Percentiles rank a stretch among this genome's conserved stretches.
Conservation (phyloP, 2,329 filamentous ascomycete genomes). For the Trichoderma koningii region DNA sequence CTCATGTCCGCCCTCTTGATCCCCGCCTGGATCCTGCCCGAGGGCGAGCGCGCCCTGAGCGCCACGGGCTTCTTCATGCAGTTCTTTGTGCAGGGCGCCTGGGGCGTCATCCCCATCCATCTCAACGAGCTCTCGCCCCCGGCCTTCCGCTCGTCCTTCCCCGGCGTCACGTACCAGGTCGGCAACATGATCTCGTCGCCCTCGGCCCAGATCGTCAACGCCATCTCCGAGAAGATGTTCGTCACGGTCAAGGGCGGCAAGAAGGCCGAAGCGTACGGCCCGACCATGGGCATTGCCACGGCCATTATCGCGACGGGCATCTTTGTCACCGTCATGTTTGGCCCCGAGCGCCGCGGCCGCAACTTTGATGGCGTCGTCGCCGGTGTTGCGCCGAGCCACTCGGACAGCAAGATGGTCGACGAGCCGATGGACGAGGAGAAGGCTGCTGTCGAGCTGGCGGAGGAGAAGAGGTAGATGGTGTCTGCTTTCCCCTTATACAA, state of each 20-base stretch:
- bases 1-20: conserved; percentile 64
- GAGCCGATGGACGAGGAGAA: conserved; percentile 38
- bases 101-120: conserved; percentile 71
- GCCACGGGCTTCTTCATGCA: conserved; percentile 70
- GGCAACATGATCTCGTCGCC: conserved; percentile 75
- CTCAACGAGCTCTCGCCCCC: conserved; percentile 72
- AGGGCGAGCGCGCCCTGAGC: conserved; percentile 60
- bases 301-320: conserved; percentile 75
- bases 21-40: conserved; percentile 70
- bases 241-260: conserved; percentile 58
- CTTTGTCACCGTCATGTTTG: conserved; percentile 65
- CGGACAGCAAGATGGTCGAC: conserved; percentile 33
- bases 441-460: conserved; percentile 20
- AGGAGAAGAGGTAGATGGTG: background rate
- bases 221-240: conserved; percentile 64
- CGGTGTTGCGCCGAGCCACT: conserved; percentile 37
- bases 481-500: background rate
- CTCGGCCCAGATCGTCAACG: conserved; percentile 76
- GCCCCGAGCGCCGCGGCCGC: conserved; percentile 72
- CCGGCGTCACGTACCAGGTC: conserved; percentile 69
- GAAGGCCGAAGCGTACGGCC: conserved; percentile 69
- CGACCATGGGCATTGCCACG: conserved; percentile 73
- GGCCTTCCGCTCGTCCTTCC: conserved; percentile 70
- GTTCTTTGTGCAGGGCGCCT: conserved; percentile 65
- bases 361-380: conserved; percentile 63